Evolutionary conservation across 257 asterid genomes (phyloP), one percentile per base, ranked within the genome.

Genomic region (Asclepias syriaca): DNA sequence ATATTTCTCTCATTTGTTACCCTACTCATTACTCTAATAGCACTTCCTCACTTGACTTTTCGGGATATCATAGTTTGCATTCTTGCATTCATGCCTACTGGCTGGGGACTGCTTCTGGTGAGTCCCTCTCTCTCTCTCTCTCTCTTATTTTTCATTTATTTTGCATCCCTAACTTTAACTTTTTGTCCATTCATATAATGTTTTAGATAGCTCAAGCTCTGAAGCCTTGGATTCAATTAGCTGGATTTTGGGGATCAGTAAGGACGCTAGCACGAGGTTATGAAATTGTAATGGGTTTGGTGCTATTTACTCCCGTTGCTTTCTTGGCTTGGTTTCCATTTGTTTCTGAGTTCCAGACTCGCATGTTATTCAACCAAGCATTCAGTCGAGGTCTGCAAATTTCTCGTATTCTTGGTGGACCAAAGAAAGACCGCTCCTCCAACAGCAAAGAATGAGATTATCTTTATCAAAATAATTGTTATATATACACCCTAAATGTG

Each of bases 291-390:
- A 89, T 93, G 77, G 98, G 98, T n/a, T 43, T 93, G 81, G 73
- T 93, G 27, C 71, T 91, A 49, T 93, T 91, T 85, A 91, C 91
- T 3, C 98, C 98, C 0, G 96, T 93, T 2, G 97, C 98, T 4
- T 93, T 93, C 90, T 75, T 91, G 87, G 98, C 98, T 15, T 93
- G 98, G 98, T 93, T 93, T 82, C 98, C 98, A 8, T 93, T 93
- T n/a, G 98, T 93, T 65, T 93, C 98, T 0, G 98, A 93, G 83
- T 93, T 93, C 78, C 98, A 93, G 80, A 93, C 98, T 0, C 85
- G 98, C 16, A 93, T 93, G 98, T 74, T 93, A 78, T 93, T 93
- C 88, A 93, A 93, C 87, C 98, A 93, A 83, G 98, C 98, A 63
- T 93, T 93, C 71, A 93, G 98, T 78, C 77, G 98, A 81, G 98